phyloP scores from a whole-genome alignment of 75 land plant species.

The Pinus albicaulis region DNA sequence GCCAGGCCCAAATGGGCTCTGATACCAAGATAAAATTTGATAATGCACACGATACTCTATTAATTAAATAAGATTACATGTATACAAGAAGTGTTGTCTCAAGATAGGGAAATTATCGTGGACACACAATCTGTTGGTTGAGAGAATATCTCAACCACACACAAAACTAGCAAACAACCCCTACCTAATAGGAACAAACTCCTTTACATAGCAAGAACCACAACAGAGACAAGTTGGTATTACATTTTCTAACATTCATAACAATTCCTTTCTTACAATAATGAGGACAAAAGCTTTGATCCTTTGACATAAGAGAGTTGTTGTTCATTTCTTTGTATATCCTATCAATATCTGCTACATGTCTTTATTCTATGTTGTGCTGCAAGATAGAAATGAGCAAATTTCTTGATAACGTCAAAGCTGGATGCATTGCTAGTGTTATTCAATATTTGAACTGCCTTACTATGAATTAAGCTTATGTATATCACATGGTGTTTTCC shows the following conservation, averaged over 20 bases:
- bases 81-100: too few relatives aligned
- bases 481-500: not conserved
- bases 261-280: not conserved
- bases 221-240: too few relatives aligned
- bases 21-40: too few relatives aligned
- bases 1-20: too few relatives aligned
- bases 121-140: too few relatives aligned
- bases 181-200: not conserved
- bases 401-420: not conserved
- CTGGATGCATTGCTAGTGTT: not conserved
- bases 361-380: not conserved
- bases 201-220: not conserved
- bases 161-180: too few relatives aligned
- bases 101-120: too few relatives aligned
- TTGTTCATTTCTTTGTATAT: not conserved
- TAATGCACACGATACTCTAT: too few relatives aligned
- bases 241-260: too few relatives aligned
- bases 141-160: too few relatives aligned
- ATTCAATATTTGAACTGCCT: not conserved
- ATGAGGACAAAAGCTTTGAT: not conserved
- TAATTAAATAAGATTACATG: too few relatives aligned
- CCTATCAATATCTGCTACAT: not conserved
- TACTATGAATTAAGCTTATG: not conserved
- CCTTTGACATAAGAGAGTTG: not conserved
- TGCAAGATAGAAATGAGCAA: not conserved